Percentiles rank a stretch among this genome's conserved stretches.
phyloP scores from a whole-genome alignment of 78 protist species.

The Planoprotostelium fungivorum region DNA sequence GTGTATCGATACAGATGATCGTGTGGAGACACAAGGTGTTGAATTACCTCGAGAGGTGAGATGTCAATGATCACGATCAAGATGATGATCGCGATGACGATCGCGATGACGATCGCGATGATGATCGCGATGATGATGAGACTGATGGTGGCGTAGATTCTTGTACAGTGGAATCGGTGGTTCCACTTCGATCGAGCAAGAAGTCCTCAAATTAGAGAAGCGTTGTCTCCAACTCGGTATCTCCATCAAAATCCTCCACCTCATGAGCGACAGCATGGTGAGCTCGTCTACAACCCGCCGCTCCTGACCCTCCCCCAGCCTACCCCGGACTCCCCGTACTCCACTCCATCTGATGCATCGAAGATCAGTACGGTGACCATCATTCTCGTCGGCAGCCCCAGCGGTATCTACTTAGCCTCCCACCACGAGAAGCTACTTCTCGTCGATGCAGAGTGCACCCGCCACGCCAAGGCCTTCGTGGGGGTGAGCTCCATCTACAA shows the following conservation, averaged over 20 bases:
- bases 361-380: constrained; percentile 10
- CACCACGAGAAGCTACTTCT: constrained; percentile 73
- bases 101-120: neutral
- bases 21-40: constrained; percentile 73
- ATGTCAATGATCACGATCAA: neutral
- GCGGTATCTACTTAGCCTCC: constrained; percentile 53
- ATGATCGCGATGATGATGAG: neutral
- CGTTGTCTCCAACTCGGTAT: constrained; percentile 38
- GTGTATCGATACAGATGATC: constrained; percentile 60
- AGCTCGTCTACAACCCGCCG: too few species aligned
- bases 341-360: neutral
- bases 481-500: constrained; percentile 61
- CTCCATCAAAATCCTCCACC: constrained; percentile 24
- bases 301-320: too few species aligned
- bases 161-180: constrained; percentile 39
- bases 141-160: constrained; percentile 13
- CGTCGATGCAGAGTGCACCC: constrained; percentile 58
- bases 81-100: neutral
- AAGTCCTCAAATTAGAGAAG: constrained; percentile 45
- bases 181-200: constrained; percentile 60
- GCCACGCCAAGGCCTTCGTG: constrained; percentile 45
- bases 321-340: neutral
- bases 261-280: neutral
- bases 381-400: constrained; percentile 66
- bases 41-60: constrained; percentile 7